Evolutionary conservation across 768 basidiomycete genomes (phyloP).

Genomic region (Lepiota venenata): DNA sequence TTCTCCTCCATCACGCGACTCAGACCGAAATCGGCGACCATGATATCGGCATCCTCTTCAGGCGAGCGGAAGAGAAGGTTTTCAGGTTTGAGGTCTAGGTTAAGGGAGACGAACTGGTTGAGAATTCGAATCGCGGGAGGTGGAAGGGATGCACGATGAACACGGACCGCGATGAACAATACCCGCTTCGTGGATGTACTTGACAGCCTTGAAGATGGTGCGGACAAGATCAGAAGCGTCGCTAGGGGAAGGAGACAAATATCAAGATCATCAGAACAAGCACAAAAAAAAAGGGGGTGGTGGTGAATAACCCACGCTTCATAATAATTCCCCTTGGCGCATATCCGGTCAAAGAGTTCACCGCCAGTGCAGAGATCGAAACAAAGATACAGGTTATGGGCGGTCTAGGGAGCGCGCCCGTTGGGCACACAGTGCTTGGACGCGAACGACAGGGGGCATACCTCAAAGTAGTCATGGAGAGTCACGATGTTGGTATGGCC

Average conservation of each 20-base stretch:
- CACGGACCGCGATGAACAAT: constrained; percentile 86
- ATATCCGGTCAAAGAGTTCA: constrained; percentile 98
- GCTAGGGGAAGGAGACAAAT: constrained; percentile 35
- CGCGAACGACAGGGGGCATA: too few relatives aligned
- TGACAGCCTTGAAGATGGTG: constrained; percentile 82
- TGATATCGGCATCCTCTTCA: constrained; percentile 89
- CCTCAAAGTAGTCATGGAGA: constrained; percentile 95
- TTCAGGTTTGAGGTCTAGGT: constrained; percentile 90
- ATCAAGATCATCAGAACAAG: neutral
- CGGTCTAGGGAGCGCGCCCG: too few relatives aligned
- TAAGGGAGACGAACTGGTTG: neutral
- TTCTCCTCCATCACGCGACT: constrained; percentile 89
- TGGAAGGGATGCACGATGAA: neutral
- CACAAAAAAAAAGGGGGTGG: too few relatives aligned
- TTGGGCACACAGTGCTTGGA: too few relatives aligned
- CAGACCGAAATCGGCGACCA: constrained; percentile 97
- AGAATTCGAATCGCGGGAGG: neutral
- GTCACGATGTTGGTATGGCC: constrained; percentile 91
- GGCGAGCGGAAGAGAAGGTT: constrained; percentile 92
- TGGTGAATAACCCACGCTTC: constrained; percentile 79
- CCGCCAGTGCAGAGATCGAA: constrained; percentile 98
- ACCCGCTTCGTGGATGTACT: constrained; percentile 87
- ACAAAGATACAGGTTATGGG: constrained; percentile 90
- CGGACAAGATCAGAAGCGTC: constrained; percentile 89
- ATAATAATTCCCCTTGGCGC: constrained; percentile 94